These are phyloP conservation scores for Vicia faba DNA, from an alignment of 306 rosid genomes.

Conservation along the genomic window DNA sequence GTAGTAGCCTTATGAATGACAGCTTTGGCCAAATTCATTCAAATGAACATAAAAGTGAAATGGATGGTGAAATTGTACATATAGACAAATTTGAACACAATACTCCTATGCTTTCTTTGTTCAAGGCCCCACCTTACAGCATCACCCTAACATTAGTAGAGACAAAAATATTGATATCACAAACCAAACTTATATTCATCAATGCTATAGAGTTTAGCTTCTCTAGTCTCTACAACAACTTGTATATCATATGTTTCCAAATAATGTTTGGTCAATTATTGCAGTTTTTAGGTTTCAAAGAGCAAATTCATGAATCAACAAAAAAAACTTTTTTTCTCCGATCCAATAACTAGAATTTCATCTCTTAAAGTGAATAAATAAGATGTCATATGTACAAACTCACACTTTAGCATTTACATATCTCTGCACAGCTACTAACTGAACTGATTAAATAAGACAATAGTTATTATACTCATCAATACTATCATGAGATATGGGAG, in stretches of 20 bases:
- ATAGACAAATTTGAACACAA: slow-evolving; percentile 8
- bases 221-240: slow-evolving; percentile 7
- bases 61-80: not conserved
- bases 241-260: not conserved
- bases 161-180: slow-evolving; percentile 7
- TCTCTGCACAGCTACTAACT: too few relatives aligned
- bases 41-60: slow-evolving; percentile 20
- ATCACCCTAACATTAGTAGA: slow-evolving; percentile 16
- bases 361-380: not conserved
- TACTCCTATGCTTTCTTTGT: slow-evolving; percentile 8
- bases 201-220: not conserved
- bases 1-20: not conserved
- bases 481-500: slow-evolving; percentile 2
- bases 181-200: slow-evolving; percentile 1
- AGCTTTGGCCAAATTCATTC: slow-evolving; percentile 9
- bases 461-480: not conserved
- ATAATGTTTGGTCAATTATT: slow-evolving; percentile 25
- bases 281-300: slow-evolving; percentile 22
- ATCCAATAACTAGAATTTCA: too few relatives aligned
- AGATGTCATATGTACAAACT: not conserved
- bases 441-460: too few relatives aligned
- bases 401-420: too few relatives aligned
- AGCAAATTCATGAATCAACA: not conserved
- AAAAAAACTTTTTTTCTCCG: not conserved
- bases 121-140: slow-evolving; percentile 35